phyloP scores from a whole-genome alignment of 2,329 filamentous ascomycete species.

The Aspergillus fischeri region DNA sequence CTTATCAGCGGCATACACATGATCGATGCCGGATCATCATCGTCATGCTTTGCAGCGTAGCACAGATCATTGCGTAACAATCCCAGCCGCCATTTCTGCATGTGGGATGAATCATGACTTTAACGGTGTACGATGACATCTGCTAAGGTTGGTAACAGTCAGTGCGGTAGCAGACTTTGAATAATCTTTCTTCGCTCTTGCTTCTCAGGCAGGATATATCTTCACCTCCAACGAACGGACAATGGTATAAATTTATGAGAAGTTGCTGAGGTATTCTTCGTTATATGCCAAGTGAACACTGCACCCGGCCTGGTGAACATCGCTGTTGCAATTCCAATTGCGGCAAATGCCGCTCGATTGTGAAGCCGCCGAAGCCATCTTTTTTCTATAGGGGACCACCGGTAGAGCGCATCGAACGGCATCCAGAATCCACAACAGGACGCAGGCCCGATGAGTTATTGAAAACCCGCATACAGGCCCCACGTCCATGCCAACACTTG shows the following conservation, averaged over 20 bases:
- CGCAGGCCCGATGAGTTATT: background rate
- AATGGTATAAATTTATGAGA: background rate
- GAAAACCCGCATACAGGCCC: background rate
- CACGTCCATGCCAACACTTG: background rate
- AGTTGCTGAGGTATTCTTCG: background rate
- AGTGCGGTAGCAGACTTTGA: background rate
- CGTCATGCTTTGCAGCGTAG: background rate
- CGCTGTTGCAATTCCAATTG: too few species aligned
- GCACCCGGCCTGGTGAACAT: too few species aligned
- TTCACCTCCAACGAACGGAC: background rate
- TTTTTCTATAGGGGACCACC: background rate
- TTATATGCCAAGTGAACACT: background rate
- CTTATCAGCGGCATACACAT: background rate
- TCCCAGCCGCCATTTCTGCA: background rate
- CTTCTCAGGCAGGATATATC: background rate
- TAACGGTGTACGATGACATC: background rate
- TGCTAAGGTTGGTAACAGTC: background rate
- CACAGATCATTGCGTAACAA: background rate
- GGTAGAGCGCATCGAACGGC: background rate
- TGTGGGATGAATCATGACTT: background rate
- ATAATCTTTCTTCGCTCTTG: too few species aligned
- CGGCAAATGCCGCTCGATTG: too few species aligned
- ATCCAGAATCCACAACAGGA: background rate
- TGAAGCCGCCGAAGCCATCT: background rate
- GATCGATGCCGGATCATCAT: background rate